A percentile compares a stretch with the other conserved stretches of the same genome.
These are phyloP conservation scores for Fusarium avenaceum DNA, from an alignment of 2,329 filamentous ascomycete species.

Conservation along the genomic window DNA sequence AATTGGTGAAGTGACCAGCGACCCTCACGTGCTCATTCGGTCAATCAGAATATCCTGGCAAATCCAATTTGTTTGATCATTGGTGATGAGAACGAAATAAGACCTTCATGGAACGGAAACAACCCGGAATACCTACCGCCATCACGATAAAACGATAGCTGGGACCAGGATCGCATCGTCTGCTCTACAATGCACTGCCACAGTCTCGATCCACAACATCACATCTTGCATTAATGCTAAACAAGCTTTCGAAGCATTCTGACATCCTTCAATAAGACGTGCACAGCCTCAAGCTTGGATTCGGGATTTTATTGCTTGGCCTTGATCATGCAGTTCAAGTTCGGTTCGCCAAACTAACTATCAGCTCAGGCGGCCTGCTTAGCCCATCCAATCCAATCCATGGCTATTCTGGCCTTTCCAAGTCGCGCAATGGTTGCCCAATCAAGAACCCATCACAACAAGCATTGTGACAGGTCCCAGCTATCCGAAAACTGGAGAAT, in stretches of 20 bases:
- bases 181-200: slow-evolving; percentile 17
- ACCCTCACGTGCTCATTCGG: neutral
- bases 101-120: neutral
- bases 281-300: slow-evolving; percentile 22
- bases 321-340: slow-evolving; percentile 10
- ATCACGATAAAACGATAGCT: neutral
- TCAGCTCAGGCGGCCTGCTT: neutral
- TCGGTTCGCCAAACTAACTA: neutral
- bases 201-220: slow-evolving; percentile 4
- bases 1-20: neutral
- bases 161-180: slow-evolving; percentile 6
- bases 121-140: neutral
- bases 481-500: slow-evolving; percentile 30
- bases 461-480: slow-evolving; percentile 22
- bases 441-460: slow-evolving; percentile 32
- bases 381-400: slow-evolving; percentile 14
- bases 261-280: slow-evolving; percentile 2
- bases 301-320: slow-evolving; percentile 15
- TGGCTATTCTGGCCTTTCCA: slow-evolving; percentile 27
- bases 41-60: too few species aligned
- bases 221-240: slow-evolving; percentile 5
- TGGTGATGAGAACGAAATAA: too few species aligned
- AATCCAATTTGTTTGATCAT: too few species aligned
- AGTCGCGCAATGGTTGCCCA: slow-evolving; percentile 38
- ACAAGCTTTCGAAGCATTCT: slow-evolving; percentile 19